Evolutionary conservation across 192 early-diverging fungal genomes (phyloP).

Genomic region (Funneliformis geosporum): DNA sequence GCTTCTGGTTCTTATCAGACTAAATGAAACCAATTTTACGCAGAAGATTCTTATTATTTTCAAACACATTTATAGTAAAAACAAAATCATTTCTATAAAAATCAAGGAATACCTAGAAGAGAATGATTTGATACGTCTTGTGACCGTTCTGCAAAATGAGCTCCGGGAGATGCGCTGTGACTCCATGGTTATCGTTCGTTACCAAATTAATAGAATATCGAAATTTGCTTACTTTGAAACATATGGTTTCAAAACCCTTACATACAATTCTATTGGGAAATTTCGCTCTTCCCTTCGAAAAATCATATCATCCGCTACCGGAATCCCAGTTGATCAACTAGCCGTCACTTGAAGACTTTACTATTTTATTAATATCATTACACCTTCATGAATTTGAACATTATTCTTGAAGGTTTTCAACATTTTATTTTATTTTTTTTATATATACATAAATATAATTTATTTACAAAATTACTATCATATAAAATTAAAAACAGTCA

Average conservation of each 20-base stretch:
- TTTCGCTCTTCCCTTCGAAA: slow-evolving; percentile 17
- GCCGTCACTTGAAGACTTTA: too few relatives aligned
- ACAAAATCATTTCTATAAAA: not conserved
- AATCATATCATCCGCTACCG: not conserved
- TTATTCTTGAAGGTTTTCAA: too few relatives aligned
- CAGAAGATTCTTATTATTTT: not conserved
- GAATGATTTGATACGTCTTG: not conserved
- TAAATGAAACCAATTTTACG: not conserved
- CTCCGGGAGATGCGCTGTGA: not conserved
- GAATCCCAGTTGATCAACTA: too few relatives aligned
- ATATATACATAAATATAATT: too few relatives aligned
- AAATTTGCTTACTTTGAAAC: not conserved
- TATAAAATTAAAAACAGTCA: too few relatives aligned
- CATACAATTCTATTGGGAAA: slow-evolving; percentile 3
- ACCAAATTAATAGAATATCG: not conserved
- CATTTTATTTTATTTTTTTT: too few relatives aligned
- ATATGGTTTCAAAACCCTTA: not conserved
- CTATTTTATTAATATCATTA: too few relatives aligned
- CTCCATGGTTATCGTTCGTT: slow-evolving; percentile 12
- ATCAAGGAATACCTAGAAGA: not conserved
- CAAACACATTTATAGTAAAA: not conserved
- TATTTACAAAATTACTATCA: too few relatives aligned
- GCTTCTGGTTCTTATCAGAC: slow-evolving; percentile 3
- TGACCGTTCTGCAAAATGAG: not conserved
- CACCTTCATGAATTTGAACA: too few relatives aligned